Evolutionary conservation across 2,329 filamentous ascomycete genomes (phyloP).

Genomic region (Paraconiothyrium brasiliense): DNA sequence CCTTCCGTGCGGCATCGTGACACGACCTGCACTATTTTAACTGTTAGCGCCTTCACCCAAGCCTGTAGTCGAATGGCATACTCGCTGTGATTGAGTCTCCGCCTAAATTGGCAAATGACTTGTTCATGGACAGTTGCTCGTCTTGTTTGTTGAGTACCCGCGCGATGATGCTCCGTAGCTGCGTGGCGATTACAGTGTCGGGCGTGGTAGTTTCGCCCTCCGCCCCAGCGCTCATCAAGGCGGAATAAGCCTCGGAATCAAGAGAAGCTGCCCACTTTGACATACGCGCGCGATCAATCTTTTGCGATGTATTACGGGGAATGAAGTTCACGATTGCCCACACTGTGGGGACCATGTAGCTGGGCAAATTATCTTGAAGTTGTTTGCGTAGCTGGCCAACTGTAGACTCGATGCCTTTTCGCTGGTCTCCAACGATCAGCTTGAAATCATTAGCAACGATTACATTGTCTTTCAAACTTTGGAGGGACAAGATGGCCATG

Average conservation of each 20-base stretch:
- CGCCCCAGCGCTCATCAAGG: neutral
- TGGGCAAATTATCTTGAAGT: slow-evolving; percentile 23
- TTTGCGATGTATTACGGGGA: slow-evolving; percentile 28
- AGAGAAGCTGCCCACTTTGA: slow-evolving; percentile 26
- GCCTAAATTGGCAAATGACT: slow-evolving; percentile 32
- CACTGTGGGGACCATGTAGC: slow-evolving; percentile 33
- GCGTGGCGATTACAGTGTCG: slow-evolving; percentile 28
- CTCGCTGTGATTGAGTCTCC: slow-evolving; percentile 38
- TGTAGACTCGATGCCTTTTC: slow-evolving; percentile 21
- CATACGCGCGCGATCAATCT: slow-evolving; percentile 28
- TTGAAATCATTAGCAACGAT: neutral
- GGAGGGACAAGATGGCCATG: slow-evolving; percentile 26
- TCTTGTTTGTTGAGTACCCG: slow-evolving; percentile 31
- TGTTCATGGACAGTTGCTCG: slow-evolving; percentile 22
- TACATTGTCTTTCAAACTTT: slow-evolving; percentile 13
- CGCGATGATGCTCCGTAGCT: slow-evolving; percentile 39
- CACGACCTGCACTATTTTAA: slow-evolving; percentile 34
- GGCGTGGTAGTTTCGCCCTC: slow-evolving; percentile 16
- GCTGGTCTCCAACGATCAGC: slow-evolving; percentile 15
- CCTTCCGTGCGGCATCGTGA: slow-evolving; percentile 19
- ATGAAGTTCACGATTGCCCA: slow-evolving; percentile 29
- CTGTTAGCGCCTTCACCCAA: slow-evolving; percentile 7
- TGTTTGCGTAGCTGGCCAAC: slow-evolving; percentile 22
- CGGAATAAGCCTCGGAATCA: neutral
- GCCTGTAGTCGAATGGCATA: too few relatives aligned